Conservation (phyloP, 192 early-diverging fungal species). For the Umbelopsis vinacea region DNA sequence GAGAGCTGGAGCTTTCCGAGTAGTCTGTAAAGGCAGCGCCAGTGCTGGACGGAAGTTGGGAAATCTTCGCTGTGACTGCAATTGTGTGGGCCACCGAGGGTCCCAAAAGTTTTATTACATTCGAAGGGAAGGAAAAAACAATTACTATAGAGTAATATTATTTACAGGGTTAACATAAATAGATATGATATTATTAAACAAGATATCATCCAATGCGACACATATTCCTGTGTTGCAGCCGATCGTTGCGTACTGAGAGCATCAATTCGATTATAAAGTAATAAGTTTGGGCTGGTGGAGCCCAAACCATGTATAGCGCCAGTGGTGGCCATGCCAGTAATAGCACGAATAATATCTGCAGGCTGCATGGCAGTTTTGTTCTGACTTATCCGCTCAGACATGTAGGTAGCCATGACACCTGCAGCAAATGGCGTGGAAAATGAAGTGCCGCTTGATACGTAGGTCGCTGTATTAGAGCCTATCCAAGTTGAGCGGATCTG, state of each 20-base stretch:
- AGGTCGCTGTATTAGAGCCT: neutral
- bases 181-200: neutral
- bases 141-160: too few relatives aligned
- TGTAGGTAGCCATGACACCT: conserved; percentile 34
- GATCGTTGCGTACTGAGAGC: neutral
- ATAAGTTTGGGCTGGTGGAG: neutral
- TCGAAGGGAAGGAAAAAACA: neutral
- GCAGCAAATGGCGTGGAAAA: conserved; percentile 43
- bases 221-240: neutral
- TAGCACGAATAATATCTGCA: conserved; percentile 4
- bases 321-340: conserved; percentile 8
- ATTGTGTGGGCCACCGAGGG: neutral
- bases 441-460: conserved; percentile 46
- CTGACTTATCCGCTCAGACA: neutral
- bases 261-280: conserved; percentile 15
- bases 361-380: neutral
- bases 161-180: neutral
- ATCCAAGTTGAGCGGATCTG: conserved; percentile 26
- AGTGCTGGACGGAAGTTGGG: neutral
- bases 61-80: conserved; percentile 11
- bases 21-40: neutral
- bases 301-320: conserved; percentile 1
- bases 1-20: conserved; percentile 17
- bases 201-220: neutral
- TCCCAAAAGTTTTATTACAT: neutral